Percentiles rank a stretch among this genome's conserved stretches.
Evolutionary conservation across 257 asterid species (phyloP).

Genomic region (Salvia hispanica): DNA sequence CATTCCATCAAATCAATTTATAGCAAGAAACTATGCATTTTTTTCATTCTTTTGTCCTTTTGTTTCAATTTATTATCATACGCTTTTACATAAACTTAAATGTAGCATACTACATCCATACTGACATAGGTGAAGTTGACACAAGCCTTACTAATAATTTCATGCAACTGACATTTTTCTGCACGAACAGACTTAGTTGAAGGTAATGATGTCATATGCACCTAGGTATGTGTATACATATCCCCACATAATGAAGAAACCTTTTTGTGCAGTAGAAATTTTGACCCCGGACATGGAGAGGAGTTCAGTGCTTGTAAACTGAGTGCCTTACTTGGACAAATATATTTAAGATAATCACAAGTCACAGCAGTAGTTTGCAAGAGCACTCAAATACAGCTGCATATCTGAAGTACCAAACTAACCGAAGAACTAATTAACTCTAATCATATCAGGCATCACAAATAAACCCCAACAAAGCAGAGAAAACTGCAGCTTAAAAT

Average conservation of each 20-base stretch:
- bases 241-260: background rate
- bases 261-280: background rate
- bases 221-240: background rate
- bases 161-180: background rate
- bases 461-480: conserved; percentile 8
- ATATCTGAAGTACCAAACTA: background rate
- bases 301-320: conserved; percentile 4
- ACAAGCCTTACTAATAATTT: background rate
- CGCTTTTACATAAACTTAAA: conserved; percentile 1
- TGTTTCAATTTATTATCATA: background rate
- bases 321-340: background rate
- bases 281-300: background rate
- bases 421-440: background rate
- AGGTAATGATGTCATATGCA: background rate
- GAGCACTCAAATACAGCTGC: conserved; percentile 16
- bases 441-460: conserved; percentile 1
- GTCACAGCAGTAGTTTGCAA: background rate
- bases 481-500: conserved; percentile 12
- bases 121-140: background rate
- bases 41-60: conserved; percentile 11
- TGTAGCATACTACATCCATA: background rate
- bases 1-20: background rate
- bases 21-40: background rate
- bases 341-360: conserved; percentile 14
- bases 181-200: conserved; percentile 10